phyloP scores from a whole-genome alignment of 2,329 filamentous ascomycete genomes.

The Alternaria alternata region DNA sequence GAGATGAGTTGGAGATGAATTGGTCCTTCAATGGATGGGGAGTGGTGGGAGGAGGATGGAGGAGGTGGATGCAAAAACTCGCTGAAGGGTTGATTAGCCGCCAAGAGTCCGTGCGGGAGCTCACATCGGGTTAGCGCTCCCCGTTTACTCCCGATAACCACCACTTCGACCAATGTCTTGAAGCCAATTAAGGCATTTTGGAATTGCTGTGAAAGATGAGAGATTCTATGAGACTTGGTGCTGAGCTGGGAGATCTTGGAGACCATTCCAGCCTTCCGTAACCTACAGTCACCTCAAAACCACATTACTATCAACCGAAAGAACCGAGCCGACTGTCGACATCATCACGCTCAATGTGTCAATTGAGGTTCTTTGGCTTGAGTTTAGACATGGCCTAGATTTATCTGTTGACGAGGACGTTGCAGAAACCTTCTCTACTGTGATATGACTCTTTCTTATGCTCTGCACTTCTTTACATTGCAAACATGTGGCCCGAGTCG shows the following conservation, averaged over 20 bases:
- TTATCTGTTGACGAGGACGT: not conserved
- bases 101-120: constrained; percentile 29
- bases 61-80: constrained; percentile 34
- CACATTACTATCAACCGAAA: constrained; percentile 1
- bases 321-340: not conserved
- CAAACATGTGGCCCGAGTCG: not conserved
- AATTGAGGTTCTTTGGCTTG: not conserved
- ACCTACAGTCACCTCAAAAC: not conserved
- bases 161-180: constrained; percentile 6
- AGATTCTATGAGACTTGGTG: not conserved
- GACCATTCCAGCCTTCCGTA: too few relatives aligned
- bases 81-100: constrained; percentile 31
- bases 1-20: constrained; percentile 52
- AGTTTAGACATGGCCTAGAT: too few relatives aligned
- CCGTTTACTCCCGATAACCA: constrained; percentile 21
- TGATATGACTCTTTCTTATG: not conserved
- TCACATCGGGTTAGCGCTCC: constrained; percentile 23
- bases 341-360: not conserved
- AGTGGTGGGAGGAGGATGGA: constrained; percentile 37
- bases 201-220: not conserved
- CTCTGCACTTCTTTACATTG: not conserved
- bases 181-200: not conserved
- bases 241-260: not conserved
- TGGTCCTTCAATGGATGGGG: constrained; percentile 47
- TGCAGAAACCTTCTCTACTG: not conserved